These are phyloP conservation scores for Lachnellula suecica DNA, from an alignment of 2,329 filamentous ascomycete species.

Conservation along the genomic window DNA sequence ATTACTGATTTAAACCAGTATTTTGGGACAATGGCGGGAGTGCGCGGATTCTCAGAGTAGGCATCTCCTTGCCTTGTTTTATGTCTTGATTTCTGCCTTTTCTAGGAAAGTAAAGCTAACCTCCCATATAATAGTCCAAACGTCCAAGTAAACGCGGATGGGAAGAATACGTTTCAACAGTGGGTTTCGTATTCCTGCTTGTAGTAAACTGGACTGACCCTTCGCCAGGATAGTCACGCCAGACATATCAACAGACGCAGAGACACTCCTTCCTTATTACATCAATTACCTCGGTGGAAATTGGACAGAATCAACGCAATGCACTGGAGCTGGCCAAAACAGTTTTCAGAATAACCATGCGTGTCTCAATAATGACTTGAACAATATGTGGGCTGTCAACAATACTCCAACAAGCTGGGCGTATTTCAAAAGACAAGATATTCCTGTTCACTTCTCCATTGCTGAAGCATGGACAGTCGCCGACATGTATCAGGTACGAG, in stretches of 20 bases:
- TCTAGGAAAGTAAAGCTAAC: no score
- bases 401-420: slow-evolving; percentile 53
- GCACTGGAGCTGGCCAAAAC: slow-evolving; percentile 49
- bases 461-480: slow-evolving; percentile 52
- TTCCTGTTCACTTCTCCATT: slow-evolving; percentile 52
- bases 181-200: slow-evolving; percentile 29
- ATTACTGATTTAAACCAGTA: slow-evolving; percentile 30
- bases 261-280: slow-evolving; percentile 49
- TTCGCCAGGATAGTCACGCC: slow-evolving; percentile 33
- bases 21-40: slow-evolving; percentile 54
- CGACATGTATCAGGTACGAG: slow-evolving; percentile 51
- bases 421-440: slow-evolving; percentile 46
- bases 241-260: slow-evolving; percentile 38
- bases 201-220: background rate
- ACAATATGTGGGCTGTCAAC: slow-evolving; percentile 51
- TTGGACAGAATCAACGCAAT: slow-evolving; percentile 50
- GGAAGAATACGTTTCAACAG: slow-evolving; percentile 47
- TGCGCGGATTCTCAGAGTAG: slow-evolving; percentile 54
- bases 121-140: no score
- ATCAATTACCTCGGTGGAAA: slow-evolving; percentile 52
- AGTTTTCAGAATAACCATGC: slow-evolving; percentile 49
- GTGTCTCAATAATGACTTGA: slow-evolving; percentile 47
- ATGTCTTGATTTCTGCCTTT: no score
- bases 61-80: no score
- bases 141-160: slow-evolving; percentile 45